Base-by-base conservation (phyloP, 108 stramenopile species). In the Parietichytrium sp. region DNA sequence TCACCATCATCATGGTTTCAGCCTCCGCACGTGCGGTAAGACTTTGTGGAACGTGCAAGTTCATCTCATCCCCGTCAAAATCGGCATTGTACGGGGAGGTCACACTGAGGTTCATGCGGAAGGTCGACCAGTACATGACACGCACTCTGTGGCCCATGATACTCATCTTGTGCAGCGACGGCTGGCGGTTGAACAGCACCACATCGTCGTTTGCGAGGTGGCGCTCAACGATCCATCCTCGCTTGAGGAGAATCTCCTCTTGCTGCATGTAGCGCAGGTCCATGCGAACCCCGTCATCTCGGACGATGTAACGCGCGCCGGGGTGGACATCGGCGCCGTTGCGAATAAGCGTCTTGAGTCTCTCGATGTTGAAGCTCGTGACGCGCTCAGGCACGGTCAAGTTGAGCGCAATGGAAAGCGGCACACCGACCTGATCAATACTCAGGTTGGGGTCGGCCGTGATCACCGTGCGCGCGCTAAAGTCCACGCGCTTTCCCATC, bases 21-120 rank as follows among this genome's bases (percentile, higher is more conserved):
- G 93, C 94, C 88, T 99, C 98, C 18, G 97, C 95, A 51, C 94
- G 89, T 31, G 98, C 98, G 13, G 96, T 88, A 45, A 99, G 85
- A 51, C 92, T 91, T 90, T 99, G 98, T 4, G 97, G 98, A 26
- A 95, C 94, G 90, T 96, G 96, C 52, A 99, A 90, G 91, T 99
- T 99, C 98, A 99, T 99, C 90, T 99, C 98, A 78, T 99, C 98
- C 15, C 98, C 98, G 87, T 99, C 98, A 86, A 99, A 99, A 89
- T 99, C 98, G 53, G 98, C 98, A 88, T 99, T 99, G 91, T 99
- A 99, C 26, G 98, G 97, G 7, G 95, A 89, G 10, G 98, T 99
- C 87, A 96, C 96, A 80, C 93, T 92, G 77, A 99, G 87, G 88
- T 99, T 99, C 83, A 99, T 90, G 61, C 98, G 95, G 87, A 99